Conservation (phyloP, 2,329 filamentous ascomycete species). For the Trichoderma simmonsii region DNA sequence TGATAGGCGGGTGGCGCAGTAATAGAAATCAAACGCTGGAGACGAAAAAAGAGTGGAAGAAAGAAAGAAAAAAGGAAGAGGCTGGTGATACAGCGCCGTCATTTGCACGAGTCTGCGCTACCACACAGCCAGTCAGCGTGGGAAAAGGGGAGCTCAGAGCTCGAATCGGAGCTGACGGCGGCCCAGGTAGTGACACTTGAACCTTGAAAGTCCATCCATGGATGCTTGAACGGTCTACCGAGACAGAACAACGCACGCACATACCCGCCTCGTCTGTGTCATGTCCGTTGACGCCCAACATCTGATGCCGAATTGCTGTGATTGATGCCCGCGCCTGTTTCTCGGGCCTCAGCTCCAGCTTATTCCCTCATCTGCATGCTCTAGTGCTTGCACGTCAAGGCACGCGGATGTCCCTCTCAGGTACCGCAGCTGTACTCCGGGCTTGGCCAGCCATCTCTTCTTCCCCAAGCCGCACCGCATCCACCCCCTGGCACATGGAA, state of each 20-base stretch:
- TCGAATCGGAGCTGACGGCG: not conserved
- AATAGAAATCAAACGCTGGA: not conserved
- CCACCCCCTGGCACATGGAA: constrained; percentile 16
- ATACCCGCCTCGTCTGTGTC: not conserved
- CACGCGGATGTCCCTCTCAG: not conserved
- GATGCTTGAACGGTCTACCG: not conserved
- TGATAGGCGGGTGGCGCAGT: constrained; percentile 9
- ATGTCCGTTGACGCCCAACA: constrained; percentile 2
- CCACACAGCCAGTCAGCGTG: constrained; percentile 2
- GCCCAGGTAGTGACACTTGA: not conserved
- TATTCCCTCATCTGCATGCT: constrained; percentile 15
- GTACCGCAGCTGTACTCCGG: not conserved
- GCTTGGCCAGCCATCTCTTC: not conserved
- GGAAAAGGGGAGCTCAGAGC: not conserved
- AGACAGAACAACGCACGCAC: not conserved
- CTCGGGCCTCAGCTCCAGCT: not conserved
- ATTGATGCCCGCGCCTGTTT: not conserved
- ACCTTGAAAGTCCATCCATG: too few species aligned
- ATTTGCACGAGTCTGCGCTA: constrained; percentile 12
- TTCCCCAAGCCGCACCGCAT: constrained; percentile 8
- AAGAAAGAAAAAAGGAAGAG: constrained; percentile 2
- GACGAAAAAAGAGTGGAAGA: not conserved
- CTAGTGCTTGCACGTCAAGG: not conserved
- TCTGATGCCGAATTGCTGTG: not conserved
- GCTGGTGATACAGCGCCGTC: constrained; percentile 10